These are phyloP conservation scores for Peronosclerospora sorghi DNA, from an alignment of 352 stramenopile species.

Conservation along the genomic window DNA sequence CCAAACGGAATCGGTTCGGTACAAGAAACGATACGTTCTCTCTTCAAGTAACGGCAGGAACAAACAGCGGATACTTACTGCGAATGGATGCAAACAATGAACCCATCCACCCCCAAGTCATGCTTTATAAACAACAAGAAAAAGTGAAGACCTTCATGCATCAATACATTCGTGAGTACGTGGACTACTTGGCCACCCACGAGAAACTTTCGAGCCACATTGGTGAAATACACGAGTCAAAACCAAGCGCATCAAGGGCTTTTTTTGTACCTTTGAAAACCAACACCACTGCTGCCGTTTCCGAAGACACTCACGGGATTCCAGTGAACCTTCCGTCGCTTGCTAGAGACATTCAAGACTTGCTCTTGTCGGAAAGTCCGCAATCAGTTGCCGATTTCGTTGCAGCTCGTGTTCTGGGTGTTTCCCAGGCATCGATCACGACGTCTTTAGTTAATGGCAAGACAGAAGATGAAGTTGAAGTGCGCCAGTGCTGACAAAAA, in stretches of 20 bases:
- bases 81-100: constrained; percentile 28
- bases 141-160: constrained; percentile 43
- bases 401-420: constrained; percentile 15
- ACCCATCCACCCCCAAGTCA: constrained; percentile 37
- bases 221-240: not conserved
- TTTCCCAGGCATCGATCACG: constrained; percentile 1
- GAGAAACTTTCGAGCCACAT: constrained; percentile 3
- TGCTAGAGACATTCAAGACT: constrained; percentile 48
- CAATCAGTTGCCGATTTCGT: constrained; percentile 50
- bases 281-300: constrained; percentile 8
- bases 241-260: not conserved
- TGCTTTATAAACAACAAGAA: constrained; percentile 40
- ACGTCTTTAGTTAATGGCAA: constrained; percentile 10
- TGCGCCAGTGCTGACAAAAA: constrained; percentile 1
- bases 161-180: constrained; percentile 52
- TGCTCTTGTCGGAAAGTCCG: constrained; percentile 54
- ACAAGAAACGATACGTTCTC: not conserved
- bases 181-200: constrained; percentile 32
- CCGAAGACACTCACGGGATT: constrained; percentile 32
- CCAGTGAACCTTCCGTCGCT: constrained; percentile 46
- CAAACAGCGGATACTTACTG: constrained; percentile 26
- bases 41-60: not conserved
- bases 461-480: constrained; percentile 7
- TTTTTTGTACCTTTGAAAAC: constrained; percentile 1
- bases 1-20: constrained; percentile 13